Evolutionary conservation across 1,284 basidiomycete species (phyloP).

Genomic region (Takashimella tepidaria): DNA sequence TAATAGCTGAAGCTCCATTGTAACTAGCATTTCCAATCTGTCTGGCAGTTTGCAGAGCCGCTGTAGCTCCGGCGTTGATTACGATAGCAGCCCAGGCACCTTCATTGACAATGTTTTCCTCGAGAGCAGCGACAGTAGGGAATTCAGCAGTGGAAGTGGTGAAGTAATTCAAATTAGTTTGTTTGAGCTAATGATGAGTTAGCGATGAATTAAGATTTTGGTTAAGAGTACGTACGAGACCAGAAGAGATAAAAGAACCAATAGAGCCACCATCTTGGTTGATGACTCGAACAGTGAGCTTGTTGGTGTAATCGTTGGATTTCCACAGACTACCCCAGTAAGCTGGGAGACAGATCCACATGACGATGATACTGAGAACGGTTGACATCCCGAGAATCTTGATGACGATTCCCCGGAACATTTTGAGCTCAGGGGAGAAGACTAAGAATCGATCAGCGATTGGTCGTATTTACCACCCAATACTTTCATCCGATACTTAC

Average conservation of each 20-base stretch:
- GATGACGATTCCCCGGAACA: slow-evolving; percentile 30
- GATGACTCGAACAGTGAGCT: slow-evolving; percentile 50
- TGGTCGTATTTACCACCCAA: not conserved
- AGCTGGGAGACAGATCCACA: slow-evolving; percentile 41
- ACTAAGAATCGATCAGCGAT: slow-evolving; percentile 13
- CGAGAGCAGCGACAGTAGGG: slow-evolving; percentile 24
- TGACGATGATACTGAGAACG: slow-evolving; percentile 34
- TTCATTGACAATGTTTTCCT: slow-evolving; percentile 37
- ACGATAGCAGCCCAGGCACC: slow-evolving; percentile 43
- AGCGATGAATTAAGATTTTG: not conserved
- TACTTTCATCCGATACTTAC: slow-evolving; percentile 12
- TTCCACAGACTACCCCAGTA: slow-evolving; percentile 52
- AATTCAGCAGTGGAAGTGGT: slow-evolving; percentile 30
- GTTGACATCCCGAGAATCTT: slow-evolving; percentile 32
- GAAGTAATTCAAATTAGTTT: slow-evolving; percentile 33
- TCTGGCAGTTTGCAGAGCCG: slow-evolving; percentile 25
- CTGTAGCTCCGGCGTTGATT: slow-evolving; percentile 35
- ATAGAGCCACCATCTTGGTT: slow-evolving; percentile 51
- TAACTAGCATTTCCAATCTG: slow-evolving; percentile 33
- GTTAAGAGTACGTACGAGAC: not conserved
- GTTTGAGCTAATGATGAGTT: slow-evolving; percentile 10
- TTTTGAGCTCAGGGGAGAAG: slow-evolving; percentile 30
- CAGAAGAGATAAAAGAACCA: slow-evolving; percentile 39
- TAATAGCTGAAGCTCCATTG: slow-evolving; percentile 27
- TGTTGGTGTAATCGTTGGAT: slow-evolving; percentile 42